These are phyloP conservation scores for Fusarium hostae DNA, from an alignment of 2,329 filamentous ascomycete species.

Conservation along the genomic window DNA sequence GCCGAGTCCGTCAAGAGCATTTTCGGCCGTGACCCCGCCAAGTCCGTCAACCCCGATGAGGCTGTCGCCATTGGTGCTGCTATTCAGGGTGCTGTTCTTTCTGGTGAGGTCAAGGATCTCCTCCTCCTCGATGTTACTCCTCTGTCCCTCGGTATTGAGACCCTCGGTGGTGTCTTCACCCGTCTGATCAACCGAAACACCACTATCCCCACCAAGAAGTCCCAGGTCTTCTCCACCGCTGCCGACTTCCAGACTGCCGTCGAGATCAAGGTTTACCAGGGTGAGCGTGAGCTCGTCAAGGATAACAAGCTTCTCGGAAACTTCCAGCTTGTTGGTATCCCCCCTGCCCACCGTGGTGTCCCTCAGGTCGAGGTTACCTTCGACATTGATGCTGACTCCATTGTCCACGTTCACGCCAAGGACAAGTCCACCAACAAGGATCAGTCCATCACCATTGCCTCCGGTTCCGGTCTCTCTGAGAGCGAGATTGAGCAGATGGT, in stretches of 20 bases:
- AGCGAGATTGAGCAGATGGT: slow-evolving; percentile 97
- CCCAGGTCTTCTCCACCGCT: slow-evolving; percentile 95
- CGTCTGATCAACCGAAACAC: slow-evolving; percentile 99
- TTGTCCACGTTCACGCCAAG: slow-evolving; percentile 97
- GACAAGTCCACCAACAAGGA: slow-evolving; percentile 99
- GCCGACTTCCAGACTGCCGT: slow-evolving; percentile 98
- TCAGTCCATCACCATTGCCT: slow-evolving; percentile 98
- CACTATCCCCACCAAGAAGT: slow-evolving; percentile 99
- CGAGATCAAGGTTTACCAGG: slow-evolving; percentile 99
- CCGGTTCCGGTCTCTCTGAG: slow-evolving; percentile 95
- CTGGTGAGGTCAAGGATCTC: slow-evolving; percentile 96
- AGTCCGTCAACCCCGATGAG: slow-evolving; percentile 98
- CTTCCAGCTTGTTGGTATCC: slow-evolving; percentile 99
- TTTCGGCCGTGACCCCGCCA: slow-evolving; percentile 95
- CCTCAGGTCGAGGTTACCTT: slow-evolving; percentile 98
- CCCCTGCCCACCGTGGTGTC: slow-evolving; percentile 94
- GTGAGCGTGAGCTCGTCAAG: slow-evolving; percentile 97
- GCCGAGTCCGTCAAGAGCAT: slow-evolving; percentile 95
- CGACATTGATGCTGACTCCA: slow-evolving; percentile 97
- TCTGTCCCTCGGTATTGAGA: slow-evolving; percentile 97
- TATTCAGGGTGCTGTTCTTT: slow-evolving; percentile 95
- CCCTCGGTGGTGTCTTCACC: slow-evolving; percentile 96
- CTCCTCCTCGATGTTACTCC: slow-evolving; percentile 95
- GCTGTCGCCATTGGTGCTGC: slow-evolving; percentile 97
- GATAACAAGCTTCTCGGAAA: slow-evolving; percentile 99